A percentile compares a stretch with the other conserved stretches of the same genome.
These are phyloP conservation scores for Plantago lanceolata DNA, from an alignment of 305 asterid genomes.

Conservation along the genomic window DNA sequence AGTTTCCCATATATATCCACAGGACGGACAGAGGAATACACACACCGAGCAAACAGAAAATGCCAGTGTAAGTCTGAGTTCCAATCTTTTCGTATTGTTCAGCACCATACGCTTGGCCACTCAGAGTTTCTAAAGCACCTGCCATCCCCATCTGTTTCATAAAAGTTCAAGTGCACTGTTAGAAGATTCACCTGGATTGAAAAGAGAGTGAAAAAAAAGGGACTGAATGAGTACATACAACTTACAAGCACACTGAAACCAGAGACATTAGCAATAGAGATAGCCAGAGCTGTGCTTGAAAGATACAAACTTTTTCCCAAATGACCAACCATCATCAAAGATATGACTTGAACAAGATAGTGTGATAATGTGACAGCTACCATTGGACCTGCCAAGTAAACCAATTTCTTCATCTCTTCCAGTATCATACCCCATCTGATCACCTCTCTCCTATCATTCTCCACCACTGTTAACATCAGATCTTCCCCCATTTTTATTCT, in stretches of 20 bases:
- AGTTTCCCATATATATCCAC: constrained; percentile 46
- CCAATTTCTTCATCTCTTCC: constrained; percentile 37
- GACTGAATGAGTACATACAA: not conserved
- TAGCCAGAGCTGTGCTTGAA: constrained; percentile 49
- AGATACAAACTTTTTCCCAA: constrained; percentile 46
- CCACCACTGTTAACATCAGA: constrained; percentile 2
- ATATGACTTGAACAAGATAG: constrained; percentile 39
- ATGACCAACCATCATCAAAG: constrained; percentile 63
- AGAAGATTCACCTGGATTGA: not conserved
- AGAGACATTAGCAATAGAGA: constrained; percentile 55
- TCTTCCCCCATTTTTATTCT: constrained; percentile 5
- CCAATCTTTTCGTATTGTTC: constrained; percentile 66
- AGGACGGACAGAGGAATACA: constrained; percentile 54
- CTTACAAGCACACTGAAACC: constrained; percentile 53
- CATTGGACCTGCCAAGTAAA: constrained; percentile 56
- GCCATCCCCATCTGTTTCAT: constrained; percentile 62
- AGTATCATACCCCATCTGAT: not conserved
- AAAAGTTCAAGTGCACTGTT: not conserved
- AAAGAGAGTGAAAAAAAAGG: not conserved
- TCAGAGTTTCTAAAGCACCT: constrained; percentile 57
- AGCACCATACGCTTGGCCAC: constrained; percentile 82
- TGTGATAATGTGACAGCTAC: constrained; percentile 48
- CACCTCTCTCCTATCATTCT: not conserved
- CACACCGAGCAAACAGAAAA: constrained; percentile 37
- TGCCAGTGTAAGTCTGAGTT: constrained; percentile 62